Percentiles rank a stretch among this genome's conserved stretches.
phyloP scores from a whole-genome alignment of 1,139 yeast species.

The Nadsonia commutata region DNA sequence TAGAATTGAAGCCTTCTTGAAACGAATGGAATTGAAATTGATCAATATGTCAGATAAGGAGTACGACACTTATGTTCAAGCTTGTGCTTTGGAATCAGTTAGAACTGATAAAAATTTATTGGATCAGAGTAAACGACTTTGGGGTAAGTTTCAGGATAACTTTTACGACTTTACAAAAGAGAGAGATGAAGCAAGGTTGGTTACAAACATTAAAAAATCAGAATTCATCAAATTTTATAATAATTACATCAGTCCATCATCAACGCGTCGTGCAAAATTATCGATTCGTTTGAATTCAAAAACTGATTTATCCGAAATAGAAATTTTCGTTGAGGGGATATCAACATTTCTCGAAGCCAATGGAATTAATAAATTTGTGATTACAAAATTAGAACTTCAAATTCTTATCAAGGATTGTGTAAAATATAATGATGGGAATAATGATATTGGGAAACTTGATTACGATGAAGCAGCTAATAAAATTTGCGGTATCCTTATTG shows the following conservation, averaged over 20 bases:
- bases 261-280: background rate
- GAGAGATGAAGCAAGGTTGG: constrained; percentile 26
- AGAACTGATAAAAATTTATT: constrained; percentile 61
- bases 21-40: constrained; percentile 25
- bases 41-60: constrained; percentile 40
- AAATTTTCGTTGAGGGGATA: background rate
- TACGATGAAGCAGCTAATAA: background rate
- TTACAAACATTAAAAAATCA: background rate
- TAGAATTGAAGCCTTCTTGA: constrained; percentile 57
- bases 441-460: background rate
- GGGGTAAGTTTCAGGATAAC: constrained; percentile 57
- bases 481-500: background rate
- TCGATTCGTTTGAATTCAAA: background rate
- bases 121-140: constrained; percentile 57
- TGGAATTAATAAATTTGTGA: background rate
- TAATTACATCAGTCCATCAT: background rate
- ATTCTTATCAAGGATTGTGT: background rate
- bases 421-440: background rate
- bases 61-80: constrained; percentile 51
- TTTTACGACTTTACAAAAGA: constrained; percentile 54
- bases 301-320: background rate
- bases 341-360: background rate
- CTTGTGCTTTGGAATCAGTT: constrained; percentile 48
- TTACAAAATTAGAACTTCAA: background rate
- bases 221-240: background rate